Base-by-base conservation (phyloP, 176 grass and related monocot genomes). In the Triticum timopheevii region DNA sequence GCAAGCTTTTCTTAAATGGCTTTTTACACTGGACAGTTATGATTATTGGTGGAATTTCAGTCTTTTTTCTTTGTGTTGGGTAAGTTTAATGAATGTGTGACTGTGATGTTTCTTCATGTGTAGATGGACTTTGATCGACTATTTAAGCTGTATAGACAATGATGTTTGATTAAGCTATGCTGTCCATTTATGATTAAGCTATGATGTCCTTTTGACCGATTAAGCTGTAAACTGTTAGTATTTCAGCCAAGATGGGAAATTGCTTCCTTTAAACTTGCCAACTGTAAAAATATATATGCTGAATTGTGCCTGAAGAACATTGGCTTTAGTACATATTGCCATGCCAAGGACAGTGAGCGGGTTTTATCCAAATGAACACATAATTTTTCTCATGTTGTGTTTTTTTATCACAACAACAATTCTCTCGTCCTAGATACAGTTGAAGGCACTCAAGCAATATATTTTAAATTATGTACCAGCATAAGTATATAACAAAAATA, bases 361-460 rank as follows among this genome's bases (percentile, higher is more conserved):
- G 30, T 84, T 84, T 25, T 73, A 84, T 65, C 31, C 25, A 62
- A 75, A 72, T 28, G 16, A 63, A 59, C n/a, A 33, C 10, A 30
- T 84, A 23, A 22, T 24, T 22, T 58, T 58, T 58, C 54, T 58
- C 54, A 20, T 58, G 54, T 8, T 8, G 54, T 58, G 54, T 58
- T 59, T 59, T 58, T 59, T 59, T 59, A 59, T 59, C 56, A 58
- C 54, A 7, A 58, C 6, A 59, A 22, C 56, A 59, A 3, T 58
- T 3, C 61, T 63, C 61, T 77, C 77, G 12, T 65, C 40, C 13
- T 66, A 54, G 44, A 38, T 54, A 20, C 22, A 19, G 3, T 63
- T 63, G 5, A 27, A 68, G 76, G 72, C 39, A 49, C 5, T 65
- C 35, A 75, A 81, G 85, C 77, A 73, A 36, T 38, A 36, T 7